These are phyloP conservation scores for Petunia axillaris DNA, from an alignment of 257 asterid species.

Conservation along the genomic window DNA sequence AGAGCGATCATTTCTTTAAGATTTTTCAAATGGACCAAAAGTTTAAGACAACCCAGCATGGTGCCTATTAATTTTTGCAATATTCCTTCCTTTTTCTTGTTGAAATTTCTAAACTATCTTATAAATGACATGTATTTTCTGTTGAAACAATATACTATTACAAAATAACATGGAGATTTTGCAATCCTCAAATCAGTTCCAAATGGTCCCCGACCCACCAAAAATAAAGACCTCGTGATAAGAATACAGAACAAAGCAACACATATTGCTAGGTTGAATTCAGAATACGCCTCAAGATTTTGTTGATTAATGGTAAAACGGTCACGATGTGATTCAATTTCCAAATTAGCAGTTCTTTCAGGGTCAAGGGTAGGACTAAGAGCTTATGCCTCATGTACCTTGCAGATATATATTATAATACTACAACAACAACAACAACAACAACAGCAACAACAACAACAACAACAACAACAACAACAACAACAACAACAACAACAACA, in stretches of 20 bases:
- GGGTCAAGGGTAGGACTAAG: neutral
- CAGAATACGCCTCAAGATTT: slow-evolving; percentile 16
- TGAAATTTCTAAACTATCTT: slow-evolving; percentile 11
- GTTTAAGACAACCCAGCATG: too few species aligned
- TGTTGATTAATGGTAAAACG: neutral
- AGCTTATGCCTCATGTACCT: neutral
- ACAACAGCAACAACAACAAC: too few species aligned
- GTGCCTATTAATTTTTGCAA: too few species aligned
- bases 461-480: too few species aligned
- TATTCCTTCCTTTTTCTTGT: neutral
- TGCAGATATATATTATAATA: neutral
- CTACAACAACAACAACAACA: too few species aligned
- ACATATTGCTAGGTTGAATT: slow-evolving; percentile 13
- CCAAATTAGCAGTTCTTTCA: slow-evolving; percentile 19
- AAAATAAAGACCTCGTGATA: slow-evolving; percentile 17
- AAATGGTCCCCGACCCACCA: slow-evolving; percentile 20
- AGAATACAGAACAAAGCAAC: slow-evolving; percentile 22
- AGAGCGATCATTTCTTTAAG: too few species aligned
- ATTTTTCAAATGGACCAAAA: too few species aligned
- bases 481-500: too few species aligned
- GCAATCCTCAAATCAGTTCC: slow-evolving; percentile 13
- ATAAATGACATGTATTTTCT: slow-evolving; percentile 22
- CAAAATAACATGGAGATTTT: neutral
- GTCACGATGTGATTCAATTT: neutral
- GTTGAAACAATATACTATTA: neutral